These are phyloP conservation scores for Cytospora piceae DNA, from an alignment of 2,329 filamentous ascomycete genomes.

Conservation along the genomic window DNA sequence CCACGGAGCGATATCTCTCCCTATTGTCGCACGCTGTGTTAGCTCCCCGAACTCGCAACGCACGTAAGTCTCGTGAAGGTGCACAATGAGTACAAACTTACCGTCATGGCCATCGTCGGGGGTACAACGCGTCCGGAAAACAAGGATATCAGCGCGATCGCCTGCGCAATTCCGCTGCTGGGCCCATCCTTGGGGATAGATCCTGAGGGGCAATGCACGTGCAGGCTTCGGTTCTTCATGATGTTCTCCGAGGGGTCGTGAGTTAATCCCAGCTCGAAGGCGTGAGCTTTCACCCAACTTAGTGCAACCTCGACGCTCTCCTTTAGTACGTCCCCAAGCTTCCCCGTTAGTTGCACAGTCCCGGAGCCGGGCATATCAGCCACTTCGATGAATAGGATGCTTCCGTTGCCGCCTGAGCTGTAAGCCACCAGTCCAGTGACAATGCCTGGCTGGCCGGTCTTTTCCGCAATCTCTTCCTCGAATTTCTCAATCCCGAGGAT, in stretches of 20 bases:
- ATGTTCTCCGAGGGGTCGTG: slow-evolving; percentile 83
- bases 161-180: slow-evolving; percentile 89
- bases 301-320: slow-evolving; percentile 96
- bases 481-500: slow-evolving; percentile 93
- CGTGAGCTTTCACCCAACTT: slow-evolving; percentile 96
- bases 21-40: slow-evolving; percentile 44
- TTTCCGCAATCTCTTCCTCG: slow-evolving; percentile 94
- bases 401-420: slow-evolving; percentile 87
- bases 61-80: slow-evolving; percentile 28
- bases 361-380: slow-evolving; percentile 95
- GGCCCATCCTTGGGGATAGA: slow-evolving; percentile 93
- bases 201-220: slow-evolving; percentile 94
- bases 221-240: slow-evolving; percentile 92
- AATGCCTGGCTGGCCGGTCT: slow-evolving; percentile 80
- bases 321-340: slow-evolving; percentile 94
- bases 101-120: slow-evolving; percentile 93
- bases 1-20: slow-evolving; percentile 80
- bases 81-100: slow-evolving; percentile 44
- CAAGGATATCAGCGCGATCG: slow-evolving; percentile 87
- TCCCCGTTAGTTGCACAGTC: slow-evolving; percentile 91
- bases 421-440: slow-evolving; percentile 97
- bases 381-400: slow-evolving; percentile 97
- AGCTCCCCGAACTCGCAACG: slow-evolving; percentile 34
- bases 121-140: slow-evolving; percentile 86
- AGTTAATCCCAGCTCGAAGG: slow-evolving; percentile 85